Base-by-base conservation (phyloP, 2,329 filamentous ascomycete species). In the Pseudocercospora cruenta region DNA sequence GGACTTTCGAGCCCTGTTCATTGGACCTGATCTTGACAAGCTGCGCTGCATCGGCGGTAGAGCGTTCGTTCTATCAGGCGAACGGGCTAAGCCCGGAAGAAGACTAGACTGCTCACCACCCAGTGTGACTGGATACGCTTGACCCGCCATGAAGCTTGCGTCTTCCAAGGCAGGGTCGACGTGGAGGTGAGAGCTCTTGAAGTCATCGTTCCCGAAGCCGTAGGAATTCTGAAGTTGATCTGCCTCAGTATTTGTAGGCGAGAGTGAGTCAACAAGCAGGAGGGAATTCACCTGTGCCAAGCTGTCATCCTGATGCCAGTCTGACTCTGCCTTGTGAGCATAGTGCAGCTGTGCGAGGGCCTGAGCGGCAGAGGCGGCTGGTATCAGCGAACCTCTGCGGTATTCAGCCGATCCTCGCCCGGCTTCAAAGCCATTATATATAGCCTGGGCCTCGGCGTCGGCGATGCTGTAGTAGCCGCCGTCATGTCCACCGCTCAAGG, bases 31-130 rank as follows among this genome's bases (percentile, higher is more conserved):
- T 53, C 70, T 63, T n/a, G 75, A 76, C 45, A 92, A 82, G 49
- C 88, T 86, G 66, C 92, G 86, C 72, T 95, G 91, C 59, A 94
- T 86, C 3, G 94, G 93, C 28, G 94, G 93, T 24, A 97, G 84
- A 0, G 93, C 97, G 0, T 93, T 94, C 14, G 93, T 96, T 69
- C 94, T 91, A 62, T 91, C 92, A 0, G 93, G 94, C 9, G 94
- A 96, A 67, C 90, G 90, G 60, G 87, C 86, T 43, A 97, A 82
- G 0, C 93, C 96, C 1, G 93, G 92, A 6, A 97, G 85, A 59
- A 95, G 84, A 73, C 94, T 91, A 74, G 91, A 87, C 28, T 70
- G 69, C 39, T 75, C 71, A 55, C 72, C 64, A 87, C 88, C 71
- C 88, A 86, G 69, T 82, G 81, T 47, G 84, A 86, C 85, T 21